Evolutionary conservation across 2,329 filamentous ascomycete species (phyloP), one percentile per base, ranked within the genome.

Genomic region (Fusarium sacchari): DNA sequence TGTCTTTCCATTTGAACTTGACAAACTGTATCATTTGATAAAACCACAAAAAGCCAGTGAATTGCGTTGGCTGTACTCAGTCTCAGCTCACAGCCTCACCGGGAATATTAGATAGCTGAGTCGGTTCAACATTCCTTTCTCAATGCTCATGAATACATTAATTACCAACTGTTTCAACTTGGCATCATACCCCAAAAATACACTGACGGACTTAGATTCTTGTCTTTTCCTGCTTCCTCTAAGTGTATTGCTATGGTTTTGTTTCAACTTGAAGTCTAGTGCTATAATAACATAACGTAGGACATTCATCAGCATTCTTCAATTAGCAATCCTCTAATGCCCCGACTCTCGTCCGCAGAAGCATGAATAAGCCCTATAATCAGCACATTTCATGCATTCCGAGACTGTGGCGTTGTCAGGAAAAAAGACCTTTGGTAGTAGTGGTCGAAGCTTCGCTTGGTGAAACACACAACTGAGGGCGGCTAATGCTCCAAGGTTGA

Each of bases 381-480:
- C 37, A 47, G 52, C 39, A 24, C 30, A 60, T 53, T 36, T 56
- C 56, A 52, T 62, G 50, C 55, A 32, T 46, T 37, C 63, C 44
- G 64, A 72, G 57, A 55, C 47, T 52, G 65, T 71, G 62, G 71
- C 73, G 73, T 66, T 26, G 37, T 43, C n/a, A 49, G 39, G 57
- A 53, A 63, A 39, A 64, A 53, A 61, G 53, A 34, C 49, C 26
- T 40, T 58, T 36, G 49, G 58, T 44, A 30, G 58, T 44, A 30
- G 63, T 34, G 55, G 39, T 49, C 52, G 63, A 63, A 66, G 61
- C 61, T 50, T 59, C 53, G 55, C 49, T 40, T 69, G 53, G 69
- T 75, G 74, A 76, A 73, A 75, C 74, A 56, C 66, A 71, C 69
- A 67, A 62, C 69, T 67, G 57, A 73, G 44, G 30, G 34, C 20